Evolutionary conservation across 768 basidiomycete genomes (phyloP).

Genomic region (Rhodotorula kratochvilovae): DNA sequence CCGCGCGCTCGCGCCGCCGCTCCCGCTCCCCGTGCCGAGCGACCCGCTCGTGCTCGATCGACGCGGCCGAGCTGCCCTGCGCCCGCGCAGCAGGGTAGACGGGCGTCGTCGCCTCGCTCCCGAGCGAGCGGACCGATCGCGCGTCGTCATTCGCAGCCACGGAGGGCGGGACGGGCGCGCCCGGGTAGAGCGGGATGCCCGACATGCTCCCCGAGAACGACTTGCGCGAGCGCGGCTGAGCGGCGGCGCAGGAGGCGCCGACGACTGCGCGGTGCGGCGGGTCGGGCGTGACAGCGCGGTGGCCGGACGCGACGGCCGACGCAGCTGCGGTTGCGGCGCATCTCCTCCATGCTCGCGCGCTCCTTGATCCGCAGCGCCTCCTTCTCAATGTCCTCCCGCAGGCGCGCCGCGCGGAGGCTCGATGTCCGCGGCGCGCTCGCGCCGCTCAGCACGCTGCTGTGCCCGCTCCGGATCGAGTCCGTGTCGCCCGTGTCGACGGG

Average conservation of each 20-base stretch:
- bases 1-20: conserved; percentile 9
- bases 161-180: not conserved
- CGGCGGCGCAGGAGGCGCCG: not conserved
- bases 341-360: conserved; percentile 11
- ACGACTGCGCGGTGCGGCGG: not conserved
- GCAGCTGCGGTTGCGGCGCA: not conserved
- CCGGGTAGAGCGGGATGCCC: conserved; percentile 14
- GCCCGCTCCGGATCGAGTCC: conserved; percentile 11
- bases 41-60: not conserved
- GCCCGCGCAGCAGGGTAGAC: not conserved
- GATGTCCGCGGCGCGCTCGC: not conserved
- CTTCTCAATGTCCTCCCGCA: conserved; percentile 35
- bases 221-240: not conserved
- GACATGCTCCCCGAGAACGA: conserved; percentile 5
- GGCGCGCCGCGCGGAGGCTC: conserved; percentile 11
- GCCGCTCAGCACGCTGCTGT: not conserved
- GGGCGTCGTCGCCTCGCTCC: not conserved
- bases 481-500: not conserved
- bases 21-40: too few species aligned
- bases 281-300: not conserved
- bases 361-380: conserved; percentile 20
- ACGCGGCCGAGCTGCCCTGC: not conserved
- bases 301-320: not conserved
- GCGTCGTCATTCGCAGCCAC: not conserved
- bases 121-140: conserved; percentile 21